phyloP scores from a whole-genome alignment of 176 grass and related monocot species.

The Elaeis guineensis region DNA sequence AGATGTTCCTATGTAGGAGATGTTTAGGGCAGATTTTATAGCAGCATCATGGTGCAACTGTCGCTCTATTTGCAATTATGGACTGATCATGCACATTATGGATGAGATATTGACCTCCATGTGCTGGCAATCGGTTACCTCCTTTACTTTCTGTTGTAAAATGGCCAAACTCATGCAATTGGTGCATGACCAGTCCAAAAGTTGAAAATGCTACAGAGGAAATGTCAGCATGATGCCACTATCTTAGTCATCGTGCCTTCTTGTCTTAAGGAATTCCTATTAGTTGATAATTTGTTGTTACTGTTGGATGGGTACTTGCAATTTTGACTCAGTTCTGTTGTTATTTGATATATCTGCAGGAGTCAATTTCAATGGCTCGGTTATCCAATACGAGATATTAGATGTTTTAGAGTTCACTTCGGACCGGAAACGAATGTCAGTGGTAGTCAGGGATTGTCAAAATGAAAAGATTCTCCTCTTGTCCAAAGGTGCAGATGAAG shows the following conservation, averaged over 20 bases:
- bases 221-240: too few species aligned
- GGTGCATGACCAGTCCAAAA: too few species aligned
- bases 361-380: slow-evolving; percentile 50
- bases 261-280: not conserved
- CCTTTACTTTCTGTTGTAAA: too few species aligned
- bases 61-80: too few species aligned
- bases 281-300: not conserved
- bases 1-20: slow-evolving; percentile 14
- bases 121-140: too few species aligned
- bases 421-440: slow-evolving; percentile 93
- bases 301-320: not conserved
- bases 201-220: too few species aligned
- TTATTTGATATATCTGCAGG: slow-evolving; percentile 31
- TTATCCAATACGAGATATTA: slow-evolving; percentile 57
- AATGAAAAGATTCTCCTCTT: slow-evolving; percentile 64
- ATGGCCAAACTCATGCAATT: too few species aligned
- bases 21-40: not conserved
- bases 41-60: too few species aligned
- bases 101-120: too few species aligned
- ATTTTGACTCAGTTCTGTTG: not conserved
- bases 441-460: slow-evolving; percentile 50
- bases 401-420: slow-evolving; percentile 90
- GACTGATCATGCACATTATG: too few species aligned
- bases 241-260: too few species aligned
- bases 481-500: slow-evolving; percentile 92